Evolutionary conservation across 495 filamentous ascomycete species (phyloP), one percentile per base, ranked within the genome.

Genomic region (Tuber melanosporum): DNA sequence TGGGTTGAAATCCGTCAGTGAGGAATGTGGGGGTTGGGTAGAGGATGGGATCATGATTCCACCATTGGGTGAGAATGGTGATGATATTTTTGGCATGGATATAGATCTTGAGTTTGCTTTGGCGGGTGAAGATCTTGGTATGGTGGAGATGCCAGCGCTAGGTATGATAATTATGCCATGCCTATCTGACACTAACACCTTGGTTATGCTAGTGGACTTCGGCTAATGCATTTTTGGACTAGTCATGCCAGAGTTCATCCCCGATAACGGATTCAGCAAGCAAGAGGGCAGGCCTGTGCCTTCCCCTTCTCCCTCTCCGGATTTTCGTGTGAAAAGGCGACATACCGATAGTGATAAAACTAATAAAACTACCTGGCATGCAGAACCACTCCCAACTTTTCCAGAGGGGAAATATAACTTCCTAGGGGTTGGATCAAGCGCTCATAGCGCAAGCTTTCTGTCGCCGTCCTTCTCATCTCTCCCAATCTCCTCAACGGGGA

Each of bases 11-110:
- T 71, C 78, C 4, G 41, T 80, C 9, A 49, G 72, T 4, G 74
- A 74, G 70, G 74, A 71, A 43, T 69, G 71, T 22, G 71, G 26
- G 69, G 19, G 62, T 62, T 45, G 6, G 62, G 15, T 0, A 26
- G 44, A 26, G 20, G 57, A 45, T 73, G 47, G 32, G 43, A 36
- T 70, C 43, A 49, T 74, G 57, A 73, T 78, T 72, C 52, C 77
- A 72, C 49, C 45, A 22, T 45, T 52, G 57, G 20, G 22, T 26
- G 45, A 43, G 39, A 70, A 36, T 42, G 71, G 19, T 36, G 44
- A 71, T 79, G 44, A 71, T 79, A 74, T 77, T 49, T 62, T 76
- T 74, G 71, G 14, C 32, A 77, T 76, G 71, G 79, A 80, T 72
- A 44, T 46, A 41, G n/a, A 76, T 72, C 22, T 70, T 22, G 49